These are phyloP conservation scores for Colletotrichum theobromicola DNA, from an alignment of 2,329 filamentous ascomycete genomes.

Conservation along the genomic window DNA sequence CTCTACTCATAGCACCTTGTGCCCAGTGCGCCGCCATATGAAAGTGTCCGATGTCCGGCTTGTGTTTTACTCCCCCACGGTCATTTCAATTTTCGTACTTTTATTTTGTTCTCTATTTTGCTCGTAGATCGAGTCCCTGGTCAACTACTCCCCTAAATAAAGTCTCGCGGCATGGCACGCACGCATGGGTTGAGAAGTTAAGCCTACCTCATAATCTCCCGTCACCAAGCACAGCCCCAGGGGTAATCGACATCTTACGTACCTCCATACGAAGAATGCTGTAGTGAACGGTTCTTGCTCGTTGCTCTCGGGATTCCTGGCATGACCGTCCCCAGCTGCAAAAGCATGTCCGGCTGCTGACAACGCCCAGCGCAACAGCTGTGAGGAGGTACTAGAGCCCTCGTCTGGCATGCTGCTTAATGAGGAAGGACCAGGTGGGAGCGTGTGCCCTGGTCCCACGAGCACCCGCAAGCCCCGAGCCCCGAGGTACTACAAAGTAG, in stretches of 20 bases:
- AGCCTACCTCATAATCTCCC: slow-evolving; percentile 8
- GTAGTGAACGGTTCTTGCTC: background rate
- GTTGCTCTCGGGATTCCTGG: background rate
- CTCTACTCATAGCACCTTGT: background rate
- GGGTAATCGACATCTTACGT: slow-evolving; percentile 4
- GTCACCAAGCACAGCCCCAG: slow-evolving; percentile 11
- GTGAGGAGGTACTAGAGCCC: background rate
- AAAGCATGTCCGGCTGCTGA: background rate
- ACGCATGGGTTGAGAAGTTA: background rate
- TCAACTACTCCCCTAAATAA: background rate
- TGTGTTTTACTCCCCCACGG: background rate
- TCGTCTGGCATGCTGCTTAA: background rate
- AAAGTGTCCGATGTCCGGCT: background rate
- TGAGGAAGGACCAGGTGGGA: slow-evolving; percentile 1
- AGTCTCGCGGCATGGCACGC: background rate
- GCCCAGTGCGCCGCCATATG: background rate
- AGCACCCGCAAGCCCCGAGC: background rate
- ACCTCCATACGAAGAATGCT: background rate
- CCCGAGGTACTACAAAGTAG: background rate
- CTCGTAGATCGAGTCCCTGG: background rate
- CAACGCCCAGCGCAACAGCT: background rate
- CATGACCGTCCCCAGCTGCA: background rate
- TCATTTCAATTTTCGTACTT: background rate
- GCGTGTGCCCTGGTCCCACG: background rate
- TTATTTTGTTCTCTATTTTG: background rate